phyloP scores from a whole-genome alignment of 2,329 filamentous ascomycete species.

The Lojkania enalia region DNA sequence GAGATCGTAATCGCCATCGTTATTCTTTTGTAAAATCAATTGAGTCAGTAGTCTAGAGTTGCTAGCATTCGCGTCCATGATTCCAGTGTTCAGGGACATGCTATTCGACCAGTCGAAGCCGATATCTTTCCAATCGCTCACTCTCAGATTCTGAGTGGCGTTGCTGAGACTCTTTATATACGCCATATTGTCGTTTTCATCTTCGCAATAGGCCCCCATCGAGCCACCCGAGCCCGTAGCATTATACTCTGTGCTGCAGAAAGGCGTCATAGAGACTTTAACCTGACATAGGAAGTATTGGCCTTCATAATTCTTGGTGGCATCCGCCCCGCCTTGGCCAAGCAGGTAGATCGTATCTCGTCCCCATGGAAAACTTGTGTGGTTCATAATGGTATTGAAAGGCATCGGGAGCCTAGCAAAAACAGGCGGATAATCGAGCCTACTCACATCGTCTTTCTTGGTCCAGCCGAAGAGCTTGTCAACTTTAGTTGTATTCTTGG shows the following conservation, averaged over 20 bases:
- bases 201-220: slow-evolving; percentile 65
- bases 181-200: slow-evolving; percentile 56
- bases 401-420: slow-evolving; percentile 57
- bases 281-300: slow-evolving; percentile 69
- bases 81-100: slow-evolving; percentile 49
- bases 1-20: slow-evolving; percentile 44
- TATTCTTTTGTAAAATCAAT: slow-evolving; percentile 40
- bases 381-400: slow-evolving; percentile 63
- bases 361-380: slow-evolving; percentile 39
- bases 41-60: slow-evolving; percentile 52
- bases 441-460: slow-evolving; percentile 57
- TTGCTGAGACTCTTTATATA: slow-evolving; percentile 58
- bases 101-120: slow-evolving; percentile 49
- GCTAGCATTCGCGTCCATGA: slow-evolving; percentile 48
- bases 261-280: slow-evolving; percentile 63
- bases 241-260: slow-evolving; percentile 65
- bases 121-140: slow-evolving; percentile 50
- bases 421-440: slow-evolving; percentile 47
- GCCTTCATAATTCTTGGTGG: slow-evolving; percentile 23
- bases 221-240: slow-evolving; percentile 57
- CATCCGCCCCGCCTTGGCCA: slow-evolving; percentile 37
- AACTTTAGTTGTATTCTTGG: slow-evolving; percentile 53
- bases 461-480: slow-evolving; percentile 75
- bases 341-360: slow-evolving; percentile 68
- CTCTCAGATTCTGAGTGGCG: slow-evolving; percentile 58